A percentile compares a stretch with the other conserved stretches of the same genome.
Evolutionary conservation across 306 rosid species (phyloP).

Genomic region (Fragaria ananassa): DNA sequence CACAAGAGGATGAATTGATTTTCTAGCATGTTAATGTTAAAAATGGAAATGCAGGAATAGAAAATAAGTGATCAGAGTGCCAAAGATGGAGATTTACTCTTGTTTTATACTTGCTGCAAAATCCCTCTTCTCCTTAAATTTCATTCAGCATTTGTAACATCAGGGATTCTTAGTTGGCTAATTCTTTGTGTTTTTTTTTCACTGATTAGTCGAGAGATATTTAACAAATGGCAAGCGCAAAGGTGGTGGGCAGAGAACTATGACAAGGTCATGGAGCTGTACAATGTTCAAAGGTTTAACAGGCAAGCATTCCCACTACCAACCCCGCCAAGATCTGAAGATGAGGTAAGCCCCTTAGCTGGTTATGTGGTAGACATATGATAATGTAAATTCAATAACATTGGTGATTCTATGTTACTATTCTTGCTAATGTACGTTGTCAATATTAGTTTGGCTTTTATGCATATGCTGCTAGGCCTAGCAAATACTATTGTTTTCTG

Average conservation of each 20-base stretch:
- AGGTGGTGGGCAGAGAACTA: constrained; percentile 95
- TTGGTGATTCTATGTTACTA: background rate
- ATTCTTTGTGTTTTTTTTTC: background rate
- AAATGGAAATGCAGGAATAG: background rate
- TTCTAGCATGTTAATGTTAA: background rate
- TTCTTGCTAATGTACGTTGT: background rate
- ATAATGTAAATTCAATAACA: background rate
- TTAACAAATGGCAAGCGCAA: constrained; percentile 96
- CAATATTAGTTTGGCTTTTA: background rate
- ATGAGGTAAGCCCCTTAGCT: constrained; percentile 54
- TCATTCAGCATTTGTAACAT: background rate
- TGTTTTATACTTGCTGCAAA: background rate
- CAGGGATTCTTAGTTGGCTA: background rate
- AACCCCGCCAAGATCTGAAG: constrained; percentile 91
- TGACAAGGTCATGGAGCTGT: constrained; percentile 92
- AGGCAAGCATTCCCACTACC: constrained; percentile 78
- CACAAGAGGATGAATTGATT: background rate
- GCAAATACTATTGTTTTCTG: background rate
- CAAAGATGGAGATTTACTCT: background rate
- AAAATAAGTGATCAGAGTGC: background rate
- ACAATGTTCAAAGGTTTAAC: constrained; percentile 91
- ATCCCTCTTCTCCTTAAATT: background rate
- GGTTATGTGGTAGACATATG: background rate
- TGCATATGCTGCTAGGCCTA: too few relatives aligned
- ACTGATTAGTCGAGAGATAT: constrained; percentile 72